Conservation (phyloP, 2,329 filamentous ascomycete genomes). For the Ophiobolus disseminans region DNA sequence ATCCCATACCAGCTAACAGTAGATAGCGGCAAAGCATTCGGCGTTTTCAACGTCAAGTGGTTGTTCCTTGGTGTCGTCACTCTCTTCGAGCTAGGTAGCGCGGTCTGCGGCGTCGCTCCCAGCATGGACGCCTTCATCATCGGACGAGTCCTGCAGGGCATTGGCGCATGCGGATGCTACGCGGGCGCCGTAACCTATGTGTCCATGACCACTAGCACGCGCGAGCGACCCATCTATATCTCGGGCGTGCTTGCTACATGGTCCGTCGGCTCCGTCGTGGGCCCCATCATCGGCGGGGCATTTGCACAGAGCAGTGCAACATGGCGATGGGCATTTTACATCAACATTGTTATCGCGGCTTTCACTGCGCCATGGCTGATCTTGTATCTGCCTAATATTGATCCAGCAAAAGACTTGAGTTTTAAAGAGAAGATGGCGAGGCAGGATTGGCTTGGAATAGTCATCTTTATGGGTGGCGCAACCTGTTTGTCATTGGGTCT, state of each 20-base stretch:
- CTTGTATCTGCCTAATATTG: slow-evolving; percentile 7
- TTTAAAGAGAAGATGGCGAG: not conserved
- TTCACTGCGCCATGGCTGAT: slow-evolving; percentile 45
- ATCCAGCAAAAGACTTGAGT: slow-evolving; percentile 4
- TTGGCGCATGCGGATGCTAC: slow-evolving; percentile 55
- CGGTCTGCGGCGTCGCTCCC: slow-evolving; percentile 36
- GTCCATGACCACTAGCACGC: slow-evolving; percentile 30
- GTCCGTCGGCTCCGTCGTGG: slow-evolving; percentile 49
- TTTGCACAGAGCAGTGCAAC: slow-evolving; percentile 55
- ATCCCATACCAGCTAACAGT: too few relatives aligned
- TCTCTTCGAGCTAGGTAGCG: not conserved
- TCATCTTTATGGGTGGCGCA: slow-evolving; percentile 53
- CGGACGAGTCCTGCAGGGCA: slow-evolving; percentile 54
- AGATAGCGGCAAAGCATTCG: not conserved
- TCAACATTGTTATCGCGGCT: slow-evolving; percentile 61
- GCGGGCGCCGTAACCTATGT: slow-evolving; percentile 38
- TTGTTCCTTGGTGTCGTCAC: not conserved
- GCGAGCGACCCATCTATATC: slow-evolving; percentile 45
- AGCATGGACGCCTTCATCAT: slow-evolving; percentile 41
- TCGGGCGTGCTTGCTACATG: slow-evolving; percentile 36
- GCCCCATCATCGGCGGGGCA: slow-evolving; percentile 15
- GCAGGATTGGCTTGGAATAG: slow-evolving; percentile 47
- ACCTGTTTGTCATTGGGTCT: slow-evolving; percentile 57
- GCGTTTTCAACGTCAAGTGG: slow-evolving; percentile 48
- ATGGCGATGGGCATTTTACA: slow-evolving; percentile 60